Evolutionary conservation across 139 green algal species (phyloP).

Genomic region (Asterochloris erici): DNA sequence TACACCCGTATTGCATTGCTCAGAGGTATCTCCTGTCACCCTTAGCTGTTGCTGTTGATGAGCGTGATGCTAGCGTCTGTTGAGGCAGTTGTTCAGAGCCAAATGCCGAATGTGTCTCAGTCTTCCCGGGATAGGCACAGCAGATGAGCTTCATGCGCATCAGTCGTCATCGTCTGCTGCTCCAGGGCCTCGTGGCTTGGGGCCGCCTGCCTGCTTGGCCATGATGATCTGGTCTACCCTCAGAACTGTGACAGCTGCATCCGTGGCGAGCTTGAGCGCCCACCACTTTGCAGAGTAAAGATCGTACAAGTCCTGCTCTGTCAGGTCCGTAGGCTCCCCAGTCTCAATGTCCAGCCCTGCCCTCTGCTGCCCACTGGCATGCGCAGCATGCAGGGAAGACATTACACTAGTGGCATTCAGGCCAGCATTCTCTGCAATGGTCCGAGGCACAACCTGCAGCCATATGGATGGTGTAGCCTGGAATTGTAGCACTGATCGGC

Average conservation of each 20-base stretch:
- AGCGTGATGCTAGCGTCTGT: no score
- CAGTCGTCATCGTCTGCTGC: conserved; percentile 47
- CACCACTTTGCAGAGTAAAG: conserved; percentile 91
- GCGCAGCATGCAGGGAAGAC: conserved; percentile 77
- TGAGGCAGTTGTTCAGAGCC: no score
- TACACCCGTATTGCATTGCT: no score
- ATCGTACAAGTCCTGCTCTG: conserved; percentile 61
- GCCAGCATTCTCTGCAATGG: conserved; percentile 89
- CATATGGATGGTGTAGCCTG: not conserved
- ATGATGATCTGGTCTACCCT: conserved; percentile 99
- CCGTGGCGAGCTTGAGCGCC: conserved; percentile 88
- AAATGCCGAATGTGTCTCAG: no score
- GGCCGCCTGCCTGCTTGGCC: conserved; percentile 85
- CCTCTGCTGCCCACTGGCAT: conserved; percentile 64
- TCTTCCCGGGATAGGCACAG: no score
- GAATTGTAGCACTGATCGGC: not conserved
- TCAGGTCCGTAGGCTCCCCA: conserved; percentile 65
- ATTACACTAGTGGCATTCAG: conserved; percentile 76
- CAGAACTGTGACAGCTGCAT: conserved; percentile 92
- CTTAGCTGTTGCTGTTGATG: no score
- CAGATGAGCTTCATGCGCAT: no score
- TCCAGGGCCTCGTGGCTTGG: conserved; percentile 53
- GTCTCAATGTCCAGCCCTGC: conserved; percentile 88
- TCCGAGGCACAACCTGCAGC: conserved; percentile 68
- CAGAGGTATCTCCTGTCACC: no score